A percentile compares a stretch with the other conserved stretches of the same genome.
Conservation (phyloP, 805 yeast species). For the Yarrowia sp. region DNA sequence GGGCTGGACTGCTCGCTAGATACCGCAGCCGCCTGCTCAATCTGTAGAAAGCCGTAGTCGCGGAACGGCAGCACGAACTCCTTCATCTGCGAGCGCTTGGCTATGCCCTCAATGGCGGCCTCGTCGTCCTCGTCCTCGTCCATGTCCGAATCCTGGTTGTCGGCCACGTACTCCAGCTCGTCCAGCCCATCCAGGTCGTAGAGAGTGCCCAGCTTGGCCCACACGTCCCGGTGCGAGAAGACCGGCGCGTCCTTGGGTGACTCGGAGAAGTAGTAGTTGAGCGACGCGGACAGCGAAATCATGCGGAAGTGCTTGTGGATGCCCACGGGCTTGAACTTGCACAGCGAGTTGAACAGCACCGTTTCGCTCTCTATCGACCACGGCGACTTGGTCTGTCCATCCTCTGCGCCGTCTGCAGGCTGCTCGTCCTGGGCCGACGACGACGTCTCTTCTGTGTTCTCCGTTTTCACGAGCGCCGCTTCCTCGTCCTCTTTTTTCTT, state of each 20-base stretch:
- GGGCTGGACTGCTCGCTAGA: neutral
- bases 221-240: constrained; percentile 49
- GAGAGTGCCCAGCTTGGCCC: constrained; percentile 52
- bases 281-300: constrained; percentile 35
- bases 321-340: constrained; percentile 71
- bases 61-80: constrained; percentile 16
- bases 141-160: constrained; percentile 6
- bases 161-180: constrained; percentile 42
- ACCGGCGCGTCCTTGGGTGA: constrained; percentile 35
- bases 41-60: constrained; percentile 14
- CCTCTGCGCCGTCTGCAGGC: neutral
- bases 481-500: neutral
- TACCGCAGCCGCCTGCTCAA: neutral
- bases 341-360: constrained; percentile 56
- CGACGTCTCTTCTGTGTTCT: neutral
- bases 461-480: neutral
- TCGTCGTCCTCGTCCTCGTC: constrained; percentile 19
- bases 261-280: constrained; percentile 34
- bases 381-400: neutral
- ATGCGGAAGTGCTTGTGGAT: constrained; percentile 41
- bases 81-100: constrained; percentile 15
- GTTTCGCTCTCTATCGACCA: constrained; percentile 68
- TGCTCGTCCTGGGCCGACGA: too few species aligned
- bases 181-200: constrained; percentile 62
- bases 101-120: constrained; percentile 22